Evolutionary conservation across 192 early-diverging fungal genomes (phyloP).

Genomic region (Phycomyces nitens): DNA sequence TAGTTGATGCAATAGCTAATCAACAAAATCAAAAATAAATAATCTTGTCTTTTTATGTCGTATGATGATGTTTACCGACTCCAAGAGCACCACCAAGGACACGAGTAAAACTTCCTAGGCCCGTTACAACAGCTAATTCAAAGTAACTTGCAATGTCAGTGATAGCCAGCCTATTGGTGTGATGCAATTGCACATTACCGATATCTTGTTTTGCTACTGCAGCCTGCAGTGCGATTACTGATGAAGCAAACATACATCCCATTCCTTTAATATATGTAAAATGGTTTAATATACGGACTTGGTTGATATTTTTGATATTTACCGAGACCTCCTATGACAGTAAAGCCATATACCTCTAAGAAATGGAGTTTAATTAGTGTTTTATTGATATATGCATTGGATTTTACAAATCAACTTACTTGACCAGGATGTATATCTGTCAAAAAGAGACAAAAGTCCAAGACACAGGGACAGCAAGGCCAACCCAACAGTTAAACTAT

Average conservation of each 20-base stretch:
- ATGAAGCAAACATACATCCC: slow-evolving; percentile 16
- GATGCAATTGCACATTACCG: neutral
- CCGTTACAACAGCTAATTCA: slow-evolving; percentile 17
- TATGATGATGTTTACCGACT: slow-evolving; percentile 3
- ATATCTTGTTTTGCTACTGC: slow-evolving; percentile 13
- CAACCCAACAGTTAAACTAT: slow-evolving; percentile 45
- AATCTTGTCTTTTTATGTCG: neutral
- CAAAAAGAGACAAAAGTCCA: slow-evolving; percentile 59
- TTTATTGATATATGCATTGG: slow-evolving; percentile 1
- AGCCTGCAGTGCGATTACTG: slow-evolving; percentile 23
- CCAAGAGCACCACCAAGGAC: slow-evolving; percentile 28
- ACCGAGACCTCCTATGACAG: slow-evolving; percentile 12
- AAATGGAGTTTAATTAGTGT: slow-evolving; percentile 16
- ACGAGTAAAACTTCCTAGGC: slow-evolving; percentile 21
- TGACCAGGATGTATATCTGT: neutral
- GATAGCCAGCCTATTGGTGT: neutral
- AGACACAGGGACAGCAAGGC: slow-evolving; percentile 57
- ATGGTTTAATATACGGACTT: neutral
- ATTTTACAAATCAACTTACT: neutral
- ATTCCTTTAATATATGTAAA: slow-evolving; percentile 1
- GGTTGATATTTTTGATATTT: neutral
- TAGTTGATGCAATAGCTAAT: slow-evolving; percentile 16
- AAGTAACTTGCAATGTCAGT: neutral
- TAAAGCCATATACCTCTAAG: slow-evolving; percentile 8
- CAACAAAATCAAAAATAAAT: neutral